phyloP scores from a whole-genome alignment of 2,329 filamentous ascomycete species.

The Xylaria sp. region DNA sequence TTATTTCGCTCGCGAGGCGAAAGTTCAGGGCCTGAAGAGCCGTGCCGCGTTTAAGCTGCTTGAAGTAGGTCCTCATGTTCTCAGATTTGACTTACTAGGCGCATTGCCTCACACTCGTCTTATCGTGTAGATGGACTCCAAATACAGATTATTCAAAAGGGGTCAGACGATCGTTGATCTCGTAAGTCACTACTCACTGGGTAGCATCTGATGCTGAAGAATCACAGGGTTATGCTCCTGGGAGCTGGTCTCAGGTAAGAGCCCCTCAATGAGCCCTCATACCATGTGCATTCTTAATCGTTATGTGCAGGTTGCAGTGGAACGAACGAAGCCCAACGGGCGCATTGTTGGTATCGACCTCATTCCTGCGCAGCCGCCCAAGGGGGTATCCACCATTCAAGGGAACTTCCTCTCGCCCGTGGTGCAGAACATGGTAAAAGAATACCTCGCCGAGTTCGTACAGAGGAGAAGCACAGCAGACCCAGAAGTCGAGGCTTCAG shows the following conservation, averaged over 20 bases:
- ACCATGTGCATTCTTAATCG: conserved; percentile 32
- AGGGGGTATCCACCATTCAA: conserved; percentile 92
- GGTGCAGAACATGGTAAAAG: conserved; percentile 80
- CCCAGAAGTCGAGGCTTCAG: conserved; percentile 28
- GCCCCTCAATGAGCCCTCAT: neutral
- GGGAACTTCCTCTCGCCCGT: conserved; percentile 85
- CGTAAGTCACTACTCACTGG: conserved; percentile 59
- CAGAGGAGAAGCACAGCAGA: conserved; percentile 33
- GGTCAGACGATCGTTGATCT: conserved; percentile 92
- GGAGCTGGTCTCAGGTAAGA: conserved; percentile 75
- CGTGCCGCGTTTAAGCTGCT: conserved; percentile 93
- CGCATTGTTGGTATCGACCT: conserved; percentile 92
- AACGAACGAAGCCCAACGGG: conserved; percentile 79
- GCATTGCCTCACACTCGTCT: conserved; percentile 11
- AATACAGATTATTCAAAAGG: conserved; percentile 79
- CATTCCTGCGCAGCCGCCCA: conserved; percentile 89
- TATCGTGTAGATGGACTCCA: conserved; percentile 77
- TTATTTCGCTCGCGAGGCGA: conserved; percentile 77
- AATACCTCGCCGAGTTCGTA: conserved; percentile 71
- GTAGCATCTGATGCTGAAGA: conserved; percentile 27
- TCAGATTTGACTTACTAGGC: neutral
- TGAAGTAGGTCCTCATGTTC: conserved; percentile 65
- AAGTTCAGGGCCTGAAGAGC: conserved; percentile 83
- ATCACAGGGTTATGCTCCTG: conserved; percentile 77
- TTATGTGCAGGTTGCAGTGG: conserved; percentile 78